These are phyloP conservation scores for Zopfia rhizophila DNA, from an alignment of 2,329 filamentous ascomycete genomes.

Conservation along the genomic window DNA sequence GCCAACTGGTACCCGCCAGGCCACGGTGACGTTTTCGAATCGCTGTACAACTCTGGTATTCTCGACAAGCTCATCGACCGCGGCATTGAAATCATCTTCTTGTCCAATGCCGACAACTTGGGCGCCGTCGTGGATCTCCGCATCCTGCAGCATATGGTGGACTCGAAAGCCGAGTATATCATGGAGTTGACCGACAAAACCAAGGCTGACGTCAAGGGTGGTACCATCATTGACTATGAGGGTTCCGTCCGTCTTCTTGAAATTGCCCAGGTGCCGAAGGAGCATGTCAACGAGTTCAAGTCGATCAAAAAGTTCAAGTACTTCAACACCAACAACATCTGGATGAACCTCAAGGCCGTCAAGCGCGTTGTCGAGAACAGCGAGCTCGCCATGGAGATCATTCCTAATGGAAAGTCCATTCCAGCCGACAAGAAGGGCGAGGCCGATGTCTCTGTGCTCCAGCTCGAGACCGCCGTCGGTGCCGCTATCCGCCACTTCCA, in stretches of 20 bases:
- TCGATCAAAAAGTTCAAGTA: constrained; percentile 99
- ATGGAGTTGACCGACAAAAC: constrained; percentile 99
- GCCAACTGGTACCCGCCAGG: constrained; percentile 99
- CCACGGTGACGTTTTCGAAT: constrained; percentile 99
- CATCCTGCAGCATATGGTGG: constrained; percentile 99
- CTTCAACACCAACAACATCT: constrained; percentile 99
- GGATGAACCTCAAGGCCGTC: constrained; percentile 97
- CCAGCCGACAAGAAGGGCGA: constrained; percentile 99
- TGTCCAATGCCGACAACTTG: constrained; percentile 99
- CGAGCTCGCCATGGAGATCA: constrained; percentile 99
- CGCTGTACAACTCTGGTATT: constrained; percentile 98
- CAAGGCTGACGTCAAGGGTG: constrained; percentile 99
- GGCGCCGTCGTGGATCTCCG: constrained; percentile 97
- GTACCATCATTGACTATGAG: constrained; percentile 99
- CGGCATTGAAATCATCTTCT: constrained; percentile 97
- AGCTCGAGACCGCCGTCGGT: constrained; percentile 98
- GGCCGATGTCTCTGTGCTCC: constrained; percentile 95
- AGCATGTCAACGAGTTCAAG: constrained; percentile 99
- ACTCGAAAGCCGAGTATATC: constrained; percentile 97
- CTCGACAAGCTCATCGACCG: constrained; percentile 95
- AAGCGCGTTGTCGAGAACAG: constrained; percentile 99
- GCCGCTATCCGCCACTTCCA: constrained; percentile 98
- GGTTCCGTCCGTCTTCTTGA: constrained; percentile 95
- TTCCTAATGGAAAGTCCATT: constrained; percentile 98
- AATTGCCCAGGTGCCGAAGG: constrained; percentile 99